Percentiles rank a stretch among this genome's conserved stretches.
Conservation (phyloP, 208 protist genomes). For the Trypanosomatidae sp. region DNA sequence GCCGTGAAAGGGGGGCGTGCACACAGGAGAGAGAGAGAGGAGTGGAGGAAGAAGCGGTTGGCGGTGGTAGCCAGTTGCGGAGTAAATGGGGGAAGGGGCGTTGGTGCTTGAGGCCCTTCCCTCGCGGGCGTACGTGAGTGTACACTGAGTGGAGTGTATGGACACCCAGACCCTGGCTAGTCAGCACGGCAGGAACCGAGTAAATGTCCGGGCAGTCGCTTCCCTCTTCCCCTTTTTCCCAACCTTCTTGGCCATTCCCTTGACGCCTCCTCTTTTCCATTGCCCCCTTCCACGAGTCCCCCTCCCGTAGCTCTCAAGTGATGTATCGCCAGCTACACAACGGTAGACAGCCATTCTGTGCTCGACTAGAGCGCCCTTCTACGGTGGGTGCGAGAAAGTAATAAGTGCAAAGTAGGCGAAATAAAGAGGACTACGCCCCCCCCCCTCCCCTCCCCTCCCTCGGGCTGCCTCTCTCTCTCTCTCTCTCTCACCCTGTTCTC, state of each 20-base stretch:
- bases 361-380: background rate
- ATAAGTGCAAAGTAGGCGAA: too few relatives aligned
- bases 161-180: background rate
- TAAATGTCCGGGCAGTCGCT: background rate
- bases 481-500: background rate
- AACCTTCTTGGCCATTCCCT: too few relatives aligned
- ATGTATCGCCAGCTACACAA: background rate
- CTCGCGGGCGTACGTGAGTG: background rate
- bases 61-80: background rate
- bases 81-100: background rate
- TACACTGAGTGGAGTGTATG: background rate
- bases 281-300: background rate
- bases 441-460: background rate
- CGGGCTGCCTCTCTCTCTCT: too few relatives aligned
- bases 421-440: too few relatives aligned
- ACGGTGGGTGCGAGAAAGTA: background rate
- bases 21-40: background rate
- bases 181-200: background rate
- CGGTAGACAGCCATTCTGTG: background rate
- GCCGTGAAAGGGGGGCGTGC: background rate
- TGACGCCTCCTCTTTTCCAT: background rate
- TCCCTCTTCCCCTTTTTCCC: background rate
- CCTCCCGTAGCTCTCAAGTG: background rate
- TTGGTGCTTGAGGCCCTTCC: background rate
- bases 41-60: background rate